Conservation (phyloP, 176 grass and related monocot species). For the Aegilops bicornis region DNA sequence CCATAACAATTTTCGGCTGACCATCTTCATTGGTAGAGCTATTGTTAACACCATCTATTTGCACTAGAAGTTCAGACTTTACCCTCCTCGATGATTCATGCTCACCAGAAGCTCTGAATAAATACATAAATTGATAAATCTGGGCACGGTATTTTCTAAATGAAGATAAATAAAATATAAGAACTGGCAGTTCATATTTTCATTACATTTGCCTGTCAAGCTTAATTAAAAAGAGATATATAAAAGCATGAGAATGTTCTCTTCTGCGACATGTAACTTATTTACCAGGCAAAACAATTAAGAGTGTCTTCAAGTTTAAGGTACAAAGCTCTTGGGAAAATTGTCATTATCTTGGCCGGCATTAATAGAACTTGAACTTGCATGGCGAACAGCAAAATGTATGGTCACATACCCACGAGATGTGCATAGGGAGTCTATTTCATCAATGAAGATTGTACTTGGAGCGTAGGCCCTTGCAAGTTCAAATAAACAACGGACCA, state of each 20-base stretch:
- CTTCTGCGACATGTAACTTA: background rate
- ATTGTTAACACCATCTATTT: conserved; percentile 97
- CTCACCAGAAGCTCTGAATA: conserved; percentile 83
- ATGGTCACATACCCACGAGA: conserved; percentile 77
- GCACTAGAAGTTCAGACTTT: conserved; percentile 97
- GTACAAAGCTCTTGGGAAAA: background rate
- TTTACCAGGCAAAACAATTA: conserved; percentile 9
- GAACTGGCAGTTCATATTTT: background rate
- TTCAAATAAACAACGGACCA: conserved; percentile 94
- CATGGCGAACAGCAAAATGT: conserved; percentile 2
- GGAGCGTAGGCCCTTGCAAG: conserved; percentile 95
- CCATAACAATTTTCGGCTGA: conserved; percentile 94
- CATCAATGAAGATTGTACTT: conserved; percentile 97
- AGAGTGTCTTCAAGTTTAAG: conserved; percentile 1
- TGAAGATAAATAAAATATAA: background rate
- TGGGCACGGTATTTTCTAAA: background rate
- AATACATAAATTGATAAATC: conserved; percentile 24
- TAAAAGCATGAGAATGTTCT: background rate
- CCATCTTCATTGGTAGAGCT: conserved; percentile 85
- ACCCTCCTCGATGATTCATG: conserved; percentile 99
- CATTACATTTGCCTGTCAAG: background rate
- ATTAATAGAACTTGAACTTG: conserved; percentile 5
- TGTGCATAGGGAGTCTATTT: conserved; percentile 96
- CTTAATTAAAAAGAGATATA: background rate
- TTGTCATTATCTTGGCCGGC: background rate